Evolutionary conservation across 2,329 filamentous ascomycete species (phyloP).

Genomic region (Fusarium sp.): DNA sequence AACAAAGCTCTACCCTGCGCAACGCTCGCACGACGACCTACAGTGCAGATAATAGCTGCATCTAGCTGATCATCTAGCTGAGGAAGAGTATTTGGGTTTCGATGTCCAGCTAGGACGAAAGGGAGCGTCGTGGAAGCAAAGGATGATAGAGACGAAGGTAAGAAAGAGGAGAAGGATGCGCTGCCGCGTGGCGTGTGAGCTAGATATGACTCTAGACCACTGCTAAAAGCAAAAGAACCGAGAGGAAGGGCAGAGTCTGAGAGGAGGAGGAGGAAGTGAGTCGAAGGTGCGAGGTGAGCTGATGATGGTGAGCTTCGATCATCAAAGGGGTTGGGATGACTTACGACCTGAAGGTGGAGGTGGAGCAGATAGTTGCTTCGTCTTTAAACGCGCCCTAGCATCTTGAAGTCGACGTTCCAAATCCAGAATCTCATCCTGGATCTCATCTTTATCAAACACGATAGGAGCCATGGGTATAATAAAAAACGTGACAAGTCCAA

Average conservation of each 20-base stretch:
- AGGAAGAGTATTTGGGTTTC: conserved; percentile 62
- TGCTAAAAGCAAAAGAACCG: conserved; percentile 89
- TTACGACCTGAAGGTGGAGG: conserved; percentile 28
- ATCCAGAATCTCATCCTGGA: conserved; percentile 68
- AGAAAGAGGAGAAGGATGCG: conserved; percentile 71
- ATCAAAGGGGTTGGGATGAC: conserved; percentile 1
- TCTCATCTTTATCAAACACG: conserved; percentile 41
- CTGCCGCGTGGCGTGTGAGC: conserved; percentile 67
- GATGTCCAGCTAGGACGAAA: conserved; percentile 78
- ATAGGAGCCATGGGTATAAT: conserved; percentile 43
- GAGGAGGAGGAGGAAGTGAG: conserved; percentile 80
- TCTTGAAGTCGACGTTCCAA: conserved; percentile 66
- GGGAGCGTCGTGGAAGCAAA: conserved; percentile 80
- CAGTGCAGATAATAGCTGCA: conserved; percentile 81
- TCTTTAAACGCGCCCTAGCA: conserved; percentile 59
- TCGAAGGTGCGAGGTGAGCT: conserved; percentile 40
- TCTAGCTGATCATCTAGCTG: conserved; percentile 81
- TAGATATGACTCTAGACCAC: conserved; percentile 84
- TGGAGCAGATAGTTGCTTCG: conserved; percentile 35
- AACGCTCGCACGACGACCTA: conserved; percentile 79
- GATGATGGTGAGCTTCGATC: conserved; percentile 10
- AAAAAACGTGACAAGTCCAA: conserved; percentile 9
- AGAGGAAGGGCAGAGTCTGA: conserved; percentile 85
- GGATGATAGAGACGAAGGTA: conserved; percentile 77
- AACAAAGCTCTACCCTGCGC: conserved; percentile 82